Base-by-base conservation (phyloP, 768 basidiomycete species). In the Leccinum obscurum region DNA sequence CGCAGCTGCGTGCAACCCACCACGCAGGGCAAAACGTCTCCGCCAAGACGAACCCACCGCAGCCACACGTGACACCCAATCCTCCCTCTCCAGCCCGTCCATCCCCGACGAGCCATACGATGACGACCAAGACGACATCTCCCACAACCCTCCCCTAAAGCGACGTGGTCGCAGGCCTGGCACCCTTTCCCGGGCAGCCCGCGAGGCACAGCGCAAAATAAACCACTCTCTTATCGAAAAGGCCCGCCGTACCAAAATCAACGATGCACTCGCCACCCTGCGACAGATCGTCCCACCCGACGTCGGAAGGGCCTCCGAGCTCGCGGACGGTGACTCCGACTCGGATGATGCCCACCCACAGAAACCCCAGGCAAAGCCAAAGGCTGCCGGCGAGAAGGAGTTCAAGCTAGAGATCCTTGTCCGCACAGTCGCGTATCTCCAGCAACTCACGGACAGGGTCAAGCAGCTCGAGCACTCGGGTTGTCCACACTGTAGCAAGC, bases 191-290 rank as follows among this genome's bases (percentile, higher is more conserved):
- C 88, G 90, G 61, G 83, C 83, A 14, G 90, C 90, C 32, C 82
- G 95, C 52, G 94, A 96, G 75, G 84, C 88, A 2, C 87, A 93
- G 74, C 85, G 95, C 55, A 93, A 95, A 72, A 85, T 93, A 37
- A 97, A 97, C 75, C 95, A 98, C 69, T 92, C 90, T 6, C 86
- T 95, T 62, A 98, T 98, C 71, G 95, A 98, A 77, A 92, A 95
- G 70, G 86, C 95, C 0, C 79, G 95, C 32, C 81, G 95, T 60
- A 96, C 95, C 11, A 97, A 97, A 82, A 98, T 98, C 64, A 98
- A 98, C 70, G 89, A 93, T 55, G 93, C 95, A 0, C 81, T 98
- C 6, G 81, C 87, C 3, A 85, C 87, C 2, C 76, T 98, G 50
- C 85, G 88, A 62, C 79, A 81, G 63, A 85, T 97, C 66, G 92